Conservation (phyloP, 768 basidiomycete species). For the Tremella yokohamensis region DNA sequence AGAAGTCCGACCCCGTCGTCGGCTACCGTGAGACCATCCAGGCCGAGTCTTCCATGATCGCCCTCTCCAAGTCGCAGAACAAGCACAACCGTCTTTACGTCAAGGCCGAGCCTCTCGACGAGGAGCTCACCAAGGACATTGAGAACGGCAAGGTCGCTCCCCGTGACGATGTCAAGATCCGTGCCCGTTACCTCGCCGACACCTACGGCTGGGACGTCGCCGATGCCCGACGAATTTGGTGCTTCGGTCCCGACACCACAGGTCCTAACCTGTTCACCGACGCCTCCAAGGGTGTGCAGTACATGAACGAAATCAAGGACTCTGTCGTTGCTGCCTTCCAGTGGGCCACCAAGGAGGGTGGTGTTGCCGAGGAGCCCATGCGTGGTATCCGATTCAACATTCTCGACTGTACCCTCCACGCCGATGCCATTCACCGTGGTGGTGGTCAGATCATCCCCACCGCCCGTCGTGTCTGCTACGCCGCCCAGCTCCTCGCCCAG, state of each 20-base stretch:
- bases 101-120: slow-evolving; percentile 88
- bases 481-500: slow-evolving; percentile 84
- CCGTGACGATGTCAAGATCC: slow-evolving; percentile 96
- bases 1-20: slow-evolving; percentile 91
- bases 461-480: slow-evolving; percentile 92
- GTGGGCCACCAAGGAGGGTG: slow-evolving; percentile 99
- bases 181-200: slow-evolving; percentile 92
- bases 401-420: slow-evolving; percentile 90
- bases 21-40: slow-evolving; percentile 97
- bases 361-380: slow-evolving; percentile 95
- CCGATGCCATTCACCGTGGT: slow-evolving; percentile 99
- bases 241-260: slow-evolving; percentile 97
- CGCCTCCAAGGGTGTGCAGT: slow-evolving; percentile 98
- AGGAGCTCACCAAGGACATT: slow-evolving; percentile 90
- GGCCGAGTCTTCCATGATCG: slow-evolving; percentile 89
- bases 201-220: slow-evolving; percentile 98
- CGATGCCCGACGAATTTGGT: slow-evolving; percentile 99
- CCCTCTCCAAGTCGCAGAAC: slow-evolving; percentile 98
- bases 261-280: slow-evolving; percentile 96
- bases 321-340: slow-evolving; percentile 99
- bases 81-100: slow-evolving; percentile 98
- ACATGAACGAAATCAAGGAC: slow-evolving; percentile 99
- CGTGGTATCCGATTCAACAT: slow-evolving; percentile 96
- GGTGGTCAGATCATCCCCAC: slow-evolving; percentile 97
- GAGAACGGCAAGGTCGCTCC: slow-evolving; percentile 77